phyloP scores from a whole-genome alignment of 2,329 filamentous ascomycete species.

The Pseudogymnoascus pannorum region DNA sequence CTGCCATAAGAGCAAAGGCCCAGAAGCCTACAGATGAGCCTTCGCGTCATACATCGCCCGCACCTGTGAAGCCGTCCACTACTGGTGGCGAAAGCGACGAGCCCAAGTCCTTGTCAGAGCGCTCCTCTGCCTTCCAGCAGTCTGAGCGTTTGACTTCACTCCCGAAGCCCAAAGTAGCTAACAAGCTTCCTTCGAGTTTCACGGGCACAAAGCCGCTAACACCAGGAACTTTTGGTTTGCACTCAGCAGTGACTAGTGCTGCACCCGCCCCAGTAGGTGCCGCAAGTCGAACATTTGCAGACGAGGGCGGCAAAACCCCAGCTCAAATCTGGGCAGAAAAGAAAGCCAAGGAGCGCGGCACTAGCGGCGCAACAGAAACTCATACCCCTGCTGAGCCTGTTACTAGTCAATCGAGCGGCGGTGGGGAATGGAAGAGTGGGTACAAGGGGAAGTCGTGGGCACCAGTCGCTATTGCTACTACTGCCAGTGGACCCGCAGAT shows the following conservation, averaged over 20 bases:
- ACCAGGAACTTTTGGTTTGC: constrained; percentile 61
- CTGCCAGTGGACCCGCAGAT: constrained; percentile 49
- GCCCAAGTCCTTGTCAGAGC: constrained; percentile 63
- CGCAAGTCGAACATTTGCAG: constrained; percentile 88
- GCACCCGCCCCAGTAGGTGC: constrained; percentile 59
- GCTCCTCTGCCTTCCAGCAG: constrained; percentile 64
- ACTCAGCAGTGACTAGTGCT: constrained; percentile 50
- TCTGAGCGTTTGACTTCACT: constrained; percentile 78
- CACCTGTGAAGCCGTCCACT: constrained; percentile 34
- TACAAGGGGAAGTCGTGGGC: constrained; percentile 89
- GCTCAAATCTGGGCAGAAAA: constrained; percentile 97
- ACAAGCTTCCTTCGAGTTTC: constrained; percentile 74
- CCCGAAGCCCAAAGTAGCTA: constrained; percentile 91
- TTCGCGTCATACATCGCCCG: constrained; percentile 33
- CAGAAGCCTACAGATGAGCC: constrained; percentile 50
- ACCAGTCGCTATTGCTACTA: constrained; percentile 60
- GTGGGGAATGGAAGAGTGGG: constrained; percentile 78
- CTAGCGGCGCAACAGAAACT: constrained; percentile 43
- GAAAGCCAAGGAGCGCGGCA: constrained; percentile 72
- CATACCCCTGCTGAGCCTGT: constrained; percentile 47
- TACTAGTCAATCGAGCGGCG: constrained; percentile 63
- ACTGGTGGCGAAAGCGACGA: constrained; percentile 37
- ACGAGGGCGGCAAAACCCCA: constrained; percentile 90
- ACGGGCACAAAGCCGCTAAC: constrained; percentile 83
- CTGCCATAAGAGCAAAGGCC: constrained; percentile 78